Percentiles rank a stretch among this genome's conserved stretches.
Conservation (phyloP, 75 land plant genomes). For the Pseudotsuga menziesii region DNA sequence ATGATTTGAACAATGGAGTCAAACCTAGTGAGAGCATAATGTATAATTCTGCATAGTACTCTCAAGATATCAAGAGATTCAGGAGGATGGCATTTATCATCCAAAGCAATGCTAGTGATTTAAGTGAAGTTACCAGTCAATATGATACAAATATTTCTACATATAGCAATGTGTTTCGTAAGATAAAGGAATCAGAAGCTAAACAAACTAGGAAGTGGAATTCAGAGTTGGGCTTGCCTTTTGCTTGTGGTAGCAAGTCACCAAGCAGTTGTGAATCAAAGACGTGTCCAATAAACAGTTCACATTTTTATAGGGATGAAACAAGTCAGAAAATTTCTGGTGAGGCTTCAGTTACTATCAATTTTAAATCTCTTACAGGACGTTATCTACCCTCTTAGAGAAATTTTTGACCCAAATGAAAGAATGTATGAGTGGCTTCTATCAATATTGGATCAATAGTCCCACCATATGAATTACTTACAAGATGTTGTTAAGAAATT, state of each 20-base stretch:
- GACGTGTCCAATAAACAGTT: background rate
- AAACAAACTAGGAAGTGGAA: background rate
- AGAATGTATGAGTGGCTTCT: background rate
- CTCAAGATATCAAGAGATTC: constrained; percentile 59
- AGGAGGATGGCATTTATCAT: constrained; percentile 61
- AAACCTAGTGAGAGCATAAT: constrained; percentile 64
- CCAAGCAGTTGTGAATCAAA: constrained; percentile 2
- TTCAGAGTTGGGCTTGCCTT: background rate
- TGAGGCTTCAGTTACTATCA: background rate
- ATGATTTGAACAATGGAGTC: constrained; percentile 65
- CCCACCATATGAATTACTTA: background rate
- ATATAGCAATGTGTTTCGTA: constrained; percentile 26
- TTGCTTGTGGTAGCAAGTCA: background rate
- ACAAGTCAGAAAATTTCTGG: constrained; percentile 2
- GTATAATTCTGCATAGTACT: constrained; percentile 32
- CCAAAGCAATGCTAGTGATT: constrained; percentile 23
- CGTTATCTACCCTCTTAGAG: background rate
- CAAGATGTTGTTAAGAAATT: background rate
- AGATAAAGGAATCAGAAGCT: constrained; percentile 8
- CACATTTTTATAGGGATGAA: background rate
- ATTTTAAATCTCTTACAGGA: background rate
- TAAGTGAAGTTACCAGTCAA: constrained; percentile 41
- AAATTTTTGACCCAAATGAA: constrained; percentile 1
- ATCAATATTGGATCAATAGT: background rate
- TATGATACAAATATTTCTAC: constrained; percentile 26